Conservation (phyloP, 345 rosid genomes). For the rapeseed (Brassica napus) region Da-Ae NC_063438.1:6425001-6425500, state of each 20-base stretch:
- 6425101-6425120: conserved; percentile 38
- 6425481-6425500: conserved; percentile 24
- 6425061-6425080: background rate
- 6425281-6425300: conserved; percentile 41
- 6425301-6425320: conserved; percentile 32
- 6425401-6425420: background rate
- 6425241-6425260: conserved; percentile 37
- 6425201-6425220: conserved; percentile 31
- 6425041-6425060: background rate
- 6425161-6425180: conserved; percentile 34
- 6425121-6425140: conserved; percentile 41
- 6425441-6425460: background rate
- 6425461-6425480: conserved; percentile 31
- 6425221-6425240: conserved; percentile 33
- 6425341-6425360: conserved; percentile 16
- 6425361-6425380: background rate
- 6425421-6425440: background rate
- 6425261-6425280: conserved; percentile 39
- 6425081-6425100: conserved; percentile 17
- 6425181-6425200: background rate
- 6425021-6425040: background rate
- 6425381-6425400: background rate
- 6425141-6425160: conserved; percentile 26
- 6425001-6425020: conserved; percentile 20
- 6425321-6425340: conserved; percentile 28